phyloP scores from a whole-genome alignment of 2,329 filamentous ascomycete genomes.

The Sarocladium strictum region DNA sequence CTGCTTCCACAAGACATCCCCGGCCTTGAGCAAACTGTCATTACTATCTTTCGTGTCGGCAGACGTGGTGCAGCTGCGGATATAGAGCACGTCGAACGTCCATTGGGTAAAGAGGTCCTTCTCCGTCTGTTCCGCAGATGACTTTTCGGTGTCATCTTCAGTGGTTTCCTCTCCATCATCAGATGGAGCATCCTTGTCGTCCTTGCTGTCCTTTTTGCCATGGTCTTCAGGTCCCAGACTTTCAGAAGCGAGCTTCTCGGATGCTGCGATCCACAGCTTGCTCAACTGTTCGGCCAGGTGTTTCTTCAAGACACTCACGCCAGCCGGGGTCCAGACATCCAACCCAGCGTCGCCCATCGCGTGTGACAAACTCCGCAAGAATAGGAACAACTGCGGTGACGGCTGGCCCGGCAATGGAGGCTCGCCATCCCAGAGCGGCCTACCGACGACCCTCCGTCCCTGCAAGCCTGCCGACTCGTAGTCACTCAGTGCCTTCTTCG shows the following conservation, averaged over 20 bases:
- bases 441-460: slow-evolving; percentile 48
- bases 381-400: slow-evolving; percentile 66
- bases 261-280: slow-evolving; percentile 33
- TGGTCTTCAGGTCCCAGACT: slow-evolving; percentile 9
- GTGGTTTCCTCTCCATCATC: slow-evolving; percentile 13
- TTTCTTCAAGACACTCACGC: slow-evolving; percentile 58
- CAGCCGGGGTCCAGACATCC: slow-evolving; percentile 75
- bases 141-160: slow-evolving; percentile 11
- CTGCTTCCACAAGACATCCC: slow-evolving; percentile 37
- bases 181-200: slow-evolving; percentile 4
- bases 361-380: slow-evolving; percentile 58
- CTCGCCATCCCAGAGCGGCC: slow-evolving; percentile 73
- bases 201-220: slow-evolving; percentile 11
- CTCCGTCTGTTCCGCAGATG: slow-evolving; percentile 5
- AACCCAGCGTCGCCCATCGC: slow-evolving; percentile 65
- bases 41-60: slow-evolving; percentile 16
- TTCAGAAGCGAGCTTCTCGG: slow-evolving; percentile 2
- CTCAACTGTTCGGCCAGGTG: slow-evolving; percentile 45
- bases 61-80: slow-evolving; percentile 39
- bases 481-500: slow-evolving; percentile 40
- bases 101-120: slow-evolving; percentile 51
- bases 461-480: slow-evolving; percentile 37
- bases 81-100: slow-evolving; percentile 52
- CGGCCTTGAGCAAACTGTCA: slow-evolving; percentile 36
- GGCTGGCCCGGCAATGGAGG: slow-evolving; percentile 73